Evolutionary conservation across 108 stramenopile genomes (phyloP), one percentile per base, ranked within the genome.

Genomic region (Discostella stelligeroides): DNA sequence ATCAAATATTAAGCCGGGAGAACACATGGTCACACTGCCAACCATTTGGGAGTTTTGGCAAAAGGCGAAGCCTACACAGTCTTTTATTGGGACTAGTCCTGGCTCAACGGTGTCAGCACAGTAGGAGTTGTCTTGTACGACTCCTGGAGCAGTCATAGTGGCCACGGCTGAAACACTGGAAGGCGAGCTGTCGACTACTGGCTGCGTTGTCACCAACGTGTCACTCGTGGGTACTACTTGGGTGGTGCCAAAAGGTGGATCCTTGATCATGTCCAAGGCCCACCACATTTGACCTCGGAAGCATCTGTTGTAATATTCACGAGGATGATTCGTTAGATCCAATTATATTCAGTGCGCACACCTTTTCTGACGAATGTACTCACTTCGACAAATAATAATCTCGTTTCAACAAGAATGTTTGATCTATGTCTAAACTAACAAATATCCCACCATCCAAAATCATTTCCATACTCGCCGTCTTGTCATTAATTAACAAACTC

Each of bases 221-320:
- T n/a, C n/a, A n/a, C n/a, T n/a, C n/a, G 38, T 34, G 14, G 15
- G 7, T 15, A 28, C 28, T 28, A 38, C 63, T 30, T 29, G 63
- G 29, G 49, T 27, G 8, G 25, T 11, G 7, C 40, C 51, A 40
- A 76, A 76, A 24, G 62, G 75, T 20, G 65, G 72, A 7, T 55
- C 67, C 30, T 74, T 60, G 39, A 73, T 73, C 79, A 79, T 79
- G 67, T 79, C 79, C 24, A 68, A 28, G 38, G 79, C 72, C 79
- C 79, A 79, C 79, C 79, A 79, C 79, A 79, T 79, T 57, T 66
- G 59, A 57, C 79, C 79, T 63, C 79, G 65, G 14, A 79, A 68
- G 60, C 79, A 79, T 42, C 72, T 74, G 34, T 20, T 37, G 15
- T 18, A 18, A 47, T 47, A 18, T n/a, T n/a, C n/a, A n/a, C n/a